phyloP scores from a whole-genome alignment of 2,329 filamentous ascomycete species.

The Plenodomus tracheiphilus region DNA sequence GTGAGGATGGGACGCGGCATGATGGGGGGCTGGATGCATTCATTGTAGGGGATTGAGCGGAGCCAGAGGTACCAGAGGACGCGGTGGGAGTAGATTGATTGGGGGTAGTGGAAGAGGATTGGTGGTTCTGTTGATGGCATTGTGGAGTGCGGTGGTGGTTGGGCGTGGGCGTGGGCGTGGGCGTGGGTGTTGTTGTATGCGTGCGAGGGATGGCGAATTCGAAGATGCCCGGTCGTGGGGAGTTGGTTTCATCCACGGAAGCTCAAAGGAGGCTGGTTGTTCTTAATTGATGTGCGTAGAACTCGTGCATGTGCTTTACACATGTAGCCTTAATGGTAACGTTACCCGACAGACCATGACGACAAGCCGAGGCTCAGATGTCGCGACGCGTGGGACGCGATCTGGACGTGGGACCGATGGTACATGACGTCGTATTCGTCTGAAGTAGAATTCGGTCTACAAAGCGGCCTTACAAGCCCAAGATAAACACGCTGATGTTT shows the following conservation, averaged over 20 bases:
- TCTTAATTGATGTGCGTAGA: no score
- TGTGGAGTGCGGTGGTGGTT: neutral
- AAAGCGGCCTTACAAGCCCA: no score
- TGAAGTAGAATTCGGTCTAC: no score
- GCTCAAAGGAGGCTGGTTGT: no score
- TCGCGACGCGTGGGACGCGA: neutral
- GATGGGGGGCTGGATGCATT: slow-evolving; percentile 65
- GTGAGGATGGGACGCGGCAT: slow-evolving; percentile 38
- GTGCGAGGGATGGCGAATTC: no score
- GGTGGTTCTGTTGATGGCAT: slow-evolving; percentile 48
- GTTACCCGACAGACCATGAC: slow-evolving; percentile 4
- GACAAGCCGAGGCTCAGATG: slow-evolving; percentile 3
- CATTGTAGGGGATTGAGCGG: slow-evolving; percentile 65
- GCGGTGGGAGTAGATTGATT: slow-evolving; percentile 66
- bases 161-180: neutral
- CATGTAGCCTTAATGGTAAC: no score
- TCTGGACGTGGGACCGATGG: no score
- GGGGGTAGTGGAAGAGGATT: slow-evolving; percentile 67
- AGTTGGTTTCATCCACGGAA: no score
- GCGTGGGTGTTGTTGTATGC: neutral
- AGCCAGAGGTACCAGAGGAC: slow-evolving; percentile 70
- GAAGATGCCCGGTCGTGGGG: no score
- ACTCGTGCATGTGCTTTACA: no score
- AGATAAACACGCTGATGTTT: no score
- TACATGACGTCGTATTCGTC: no score